Evolutionary conservation across 2,329 filamentous ascomycete species (phyloP), one percentile per base, ranked within the genome.

Genomic region (Neofusicoccum cordaticola): DNA sequence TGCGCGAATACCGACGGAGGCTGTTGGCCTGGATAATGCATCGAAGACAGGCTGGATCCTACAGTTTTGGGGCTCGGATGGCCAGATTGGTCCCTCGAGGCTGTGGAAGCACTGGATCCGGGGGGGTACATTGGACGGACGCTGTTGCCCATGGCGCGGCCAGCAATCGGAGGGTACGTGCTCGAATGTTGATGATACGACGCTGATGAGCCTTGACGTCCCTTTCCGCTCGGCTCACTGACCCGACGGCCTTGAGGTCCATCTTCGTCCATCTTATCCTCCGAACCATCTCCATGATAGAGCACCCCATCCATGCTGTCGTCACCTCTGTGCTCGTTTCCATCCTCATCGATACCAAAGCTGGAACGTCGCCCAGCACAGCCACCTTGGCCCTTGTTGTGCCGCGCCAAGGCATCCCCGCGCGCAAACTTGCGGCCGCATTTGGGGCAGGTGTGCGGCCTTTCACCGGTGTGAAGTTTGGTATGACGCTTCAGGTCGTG

Each of bases 401-500:
- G 95, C 66, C 95, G 88, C 50, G 95, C 95, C 62, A 99, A 81
- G 31, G 95, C 95, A 82, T 99, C 95, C 12, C 95, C 95, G 69
- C 95, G 89, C 50, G 95, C 95, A 79, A 99, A 99, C 70, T 93
- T 92, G 67, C 95, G 88, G 69, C 96, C 92, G 75, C 95, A 99
- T 75, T 96, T 97, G 45, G 91, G 90, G 73, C 95, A 99, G 9
- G 95, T 90, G 72, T 99, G 95, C 12, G 93, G 93, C 72, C 96
- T 89, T 80, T 99, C 95, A 63, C 95, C 95, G 0, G 94, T 98
- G 74, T 99, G 95, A 22, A 99, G 85, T 79, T 99, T 99, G 68
- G 90, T 93, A 76, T 99, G 95, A 45, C 95, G 88, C 81, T 99
- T 99, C 69, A 99, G 80, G 73, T 99, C 95, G 75, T 99, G 95